Conservation (phyloP, 768 basidiomycete species). For the Clitopilus passeckerianus region DNA sequence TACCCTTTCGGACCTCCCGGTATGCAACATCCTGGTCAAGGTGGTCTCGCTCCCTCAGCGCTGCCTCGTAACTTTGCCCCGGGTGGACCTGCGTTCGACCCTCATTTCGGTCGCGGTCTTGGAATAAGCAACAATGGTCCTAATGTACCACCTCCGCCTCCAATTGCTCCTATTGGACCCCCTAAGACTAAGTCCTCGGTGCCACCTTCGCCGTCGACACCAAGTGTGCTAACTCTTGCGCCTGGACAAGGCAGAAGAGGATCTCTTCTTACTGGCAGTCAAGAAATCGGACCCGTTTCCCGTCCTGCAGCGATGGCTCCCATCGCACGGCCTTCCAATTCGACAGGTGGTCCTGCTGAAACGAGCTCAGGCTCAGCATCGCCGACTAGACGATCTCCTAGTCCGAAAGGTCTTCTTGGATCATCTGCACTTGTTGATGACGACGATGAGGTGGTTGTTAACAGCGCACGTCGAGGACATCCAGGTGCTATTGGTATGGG, state of each 20-base stretch:
- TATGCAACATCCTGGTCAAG: constrained; percentile 29
- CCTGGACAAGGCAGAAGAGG: constrained; percentile 44
- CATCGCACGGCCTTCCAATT: constrained; percentile 58
- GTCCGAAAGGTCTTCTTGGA: constrained; percentile 65
- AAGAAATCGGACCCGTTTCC: constrained; percentile 47
- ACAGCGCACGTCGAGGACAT: constrained; percentile 25
- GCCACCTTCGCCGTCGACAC: constrained; percentile 26
- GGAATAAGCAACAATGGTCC: constrained; percentile 10
- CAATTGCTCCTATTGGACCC: constrained; percentile 49
- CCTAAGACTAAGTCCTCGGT: constrained; percentile 39
- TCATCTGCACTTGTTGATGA: constrained; percentile 76
- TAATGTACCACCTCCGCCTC: constrained; percentile 15
- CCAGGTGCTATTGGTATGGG: constrained; percentile 21
- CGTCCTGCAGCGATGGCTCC: constrained; percentile 50
- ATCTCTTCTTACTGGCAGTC: constrained; percentile 37
- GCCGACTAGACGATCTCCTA: constrained; percentile 40
- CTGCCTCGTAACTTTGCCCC: constrained; percentile 50
- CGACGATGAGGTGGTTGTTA: constrained; percentile 70
- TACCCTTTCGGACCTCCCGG: constrained; percentile 47
- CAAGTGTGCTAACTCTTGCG: constrained; percentile 32
- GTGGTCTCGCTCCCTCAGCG: constrained; percentile 45
- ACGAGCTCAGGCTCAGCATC: constrained; percentile 63
- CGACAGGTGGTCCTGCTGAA: constrained; percentile 34
- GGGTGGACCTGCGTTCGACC: constrained; percentile 47
- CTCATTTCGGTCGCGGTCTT: constrained; percentile 39